Conservation (phyloP, 441 rosid species). For the Populus hybrid region DNA sequence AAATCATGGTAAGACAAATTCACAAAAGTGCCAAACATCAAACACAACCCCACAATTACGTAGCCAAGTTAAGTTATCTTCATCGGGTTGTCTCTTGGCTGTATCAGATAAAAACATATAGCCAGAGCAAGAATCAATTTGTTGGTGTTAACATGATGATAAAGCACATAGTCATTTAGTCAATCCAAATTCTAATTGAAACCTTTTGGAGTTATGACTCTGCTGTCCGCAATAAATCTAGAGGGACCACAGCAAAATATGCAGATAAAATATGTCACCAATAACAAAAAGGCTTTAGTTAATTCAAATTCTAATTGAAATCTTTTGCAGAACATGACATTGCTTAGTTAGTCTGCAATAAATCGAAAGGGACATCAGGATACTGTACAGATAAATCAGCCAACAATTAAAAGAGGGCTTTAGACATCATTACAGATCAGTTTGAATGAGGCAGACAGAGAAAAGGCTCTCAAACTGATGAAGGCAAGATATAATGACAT, state of each 20-base stretch:
- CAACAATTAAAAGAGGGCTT: not conserved
- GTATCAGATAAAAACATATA: not conserved
- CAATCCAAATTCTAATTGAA: not conserved
- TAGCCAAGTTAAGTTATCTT: not conserved
- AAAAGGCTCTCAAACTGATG: not conserved
- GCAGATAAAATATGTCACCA: not conserved
- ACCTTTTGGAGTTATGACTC: not conserved
- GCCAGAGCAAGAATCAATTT: not conserved
- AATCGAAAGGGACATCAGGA: not conserved
- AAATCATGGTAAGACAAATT: not conserved
- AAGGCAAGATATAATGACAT: not conserved
- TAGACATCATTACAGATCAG: not conserved
- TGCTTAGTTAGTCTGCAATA: slow-evolving; percentile 6
- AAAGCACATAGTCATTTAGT: not conserved
- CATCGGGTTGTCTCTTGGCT: not conserved
- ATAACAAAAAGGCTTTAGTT: not conserved
- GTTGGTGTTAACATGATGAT: not conserved
- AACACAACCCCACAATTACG: not conserved
- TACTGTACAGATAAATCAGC: not conserved
- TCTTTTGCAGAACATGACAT: not conserved
- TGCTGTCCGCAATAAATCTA: not conserved
- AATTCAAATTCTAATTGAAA: not conserved
- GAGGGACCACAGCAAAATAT: not conserved
- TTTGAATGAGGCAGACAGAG: slow-evolving; percentile 1
- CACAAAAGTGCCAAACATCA: not conserved